Base-by-base conservation (phyloP, 108 stramenopile genomes). In the Cyclotella atomus region DNA sequence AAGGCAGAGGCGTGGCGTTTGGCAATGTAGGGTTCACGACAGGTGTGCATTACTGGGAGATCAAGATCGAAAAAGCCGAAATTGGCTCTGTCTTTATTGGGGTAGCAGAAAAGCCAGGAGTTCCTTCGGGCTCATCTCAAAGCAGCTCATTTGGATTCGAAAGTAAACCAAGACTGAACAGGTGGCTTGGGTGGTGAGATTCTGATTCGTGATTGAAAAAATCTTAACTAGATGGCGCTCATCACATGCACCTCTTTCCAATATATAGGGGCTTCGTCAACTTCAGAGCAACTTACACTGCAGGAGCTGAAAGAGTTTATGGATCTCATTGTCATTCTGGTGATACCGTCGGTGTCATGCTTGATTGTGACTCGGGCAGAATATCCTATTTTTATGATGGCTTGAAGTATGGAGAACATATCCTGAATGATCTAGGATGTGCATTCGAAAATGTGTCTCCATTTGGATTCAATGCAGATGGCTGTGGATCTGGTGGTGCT, bases 1-100 rank as follows among this genome's bases (percentile, higher is more conserved):
- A 90, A 29, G 90, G 95, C 9, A 83, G 92, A 70, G 89, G 91
- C 19, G 82, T 78, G 44, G 92, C 88, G 0, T 95, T 88, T 71
- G 89, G 78, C 25, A 78, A 81, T 43, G 76, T 89, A 50, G 95
- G 95, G 29, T 95, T 95, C 47, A 88, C 88, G 8, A 92, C 91
- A 74, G 97, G 97, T 9, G 88, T 96, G 5, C 97, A 98, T 79
- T 98, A 97, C 68, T 98, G 96, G 96, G 97, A 98, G 68, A 87
- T 96, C 9, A 95, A 95, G 53, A 62, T 98, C 20, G 97, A 97
- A 73, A 89, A 93, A 61, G 95, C 90, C 28, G 94, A 96, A 49
- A 85, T 90, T 55, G 97, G 97, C 10, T 91, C 91, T 59, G 86
- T 98, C 43, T 98, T 92, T 70, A 86, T 98, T 45, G 97, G 97